Base-by-base conservation (phyloP, 345 rosid genomes). In the Cardamine occulta region DNA sequence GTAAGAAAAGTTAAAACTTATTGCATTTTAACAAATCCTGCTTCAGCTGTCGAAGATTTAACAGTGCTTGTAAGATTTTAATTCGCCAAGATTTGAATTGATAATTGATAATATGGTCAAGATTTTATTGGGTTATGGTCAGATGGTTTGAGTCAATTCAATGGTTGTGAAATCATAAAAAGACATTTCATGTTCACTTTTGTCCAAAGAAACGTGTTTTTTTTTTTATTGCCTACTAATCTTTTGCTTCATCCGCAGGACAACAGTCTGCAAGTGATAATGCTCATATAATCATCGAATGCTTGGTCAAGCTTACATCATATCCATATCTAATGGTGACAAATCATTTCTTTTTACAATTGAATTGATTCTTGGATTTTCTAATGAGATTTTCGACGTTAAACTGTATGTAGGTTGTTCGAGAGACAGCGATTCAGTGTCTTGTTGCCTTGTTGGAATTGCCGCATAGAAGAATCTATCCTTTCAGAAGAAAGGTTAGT, bases 381-480 rank as follows among this genome's bases (percentile, higher is more conserved):
- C 0, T 19, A 39, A 28, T 34, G 37, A 39, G 8, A 48, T 3
- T 47, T 23, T 49, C 37, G 24, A 32, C 49, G 60, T 59, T 9
- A 29, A 61, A 76, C 53, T 26, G 31, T 51, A 73, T 71, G 56
- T 83, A 94, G 99, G 82, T 86, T 79, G 89, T 89, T 49, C 88
- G 97, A 53, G 96, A 95, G 82, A 92, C 99, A 1, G 89, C 93
- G 17, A 76, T 95, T 72, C 96, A 90, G 68, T 92, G 99, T 83
- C 95, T 92, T 35, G 76, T 73, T 73, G 88, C 97, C 5, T 58
- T 89, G 81, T 82, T 89, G 52, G 83, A 76, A 77, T 87, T 94
- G 82, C 91, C 97, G 14, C 83, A 85, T 54, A 35, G 87, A 15
- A 87, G 91, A 76, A 82, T 90, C 39, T 94, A 88, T 80, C 95